Evolutionary conservation across 345 rosid genomes (phyloP), one percentile per base, ranked within the genome.

Genomic region (Eucalyptus microcorys): DNA sequence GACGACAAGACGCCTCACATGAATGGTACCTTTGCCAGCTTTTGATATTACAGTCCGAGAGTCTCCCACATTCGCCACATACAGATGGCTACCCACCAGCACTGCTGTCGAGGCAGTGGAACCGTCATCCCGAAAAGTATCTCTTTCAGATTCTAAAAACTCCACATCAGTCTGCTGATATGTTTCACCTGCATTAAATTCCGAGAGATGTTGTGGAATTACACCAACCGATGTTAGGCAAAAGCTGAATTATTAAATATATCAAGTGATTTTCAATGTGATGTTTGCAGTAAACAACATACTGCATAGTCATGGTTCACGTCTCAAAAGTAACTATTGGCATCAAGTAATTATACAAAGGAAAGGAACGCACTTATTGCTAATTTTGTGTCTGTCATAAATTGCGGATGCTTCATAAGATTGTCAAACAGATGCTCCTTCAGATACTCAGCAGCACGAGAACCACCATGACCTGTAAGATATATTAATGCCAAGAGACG

Each of bases 41-140:
- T 95, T 98, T 68, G 99, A 97, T 92, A 97, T 93, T 86, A 98
- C 95, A 49, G 99, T 95, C 87, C 99, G 94, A 19, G 99, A 98
- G 91, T 98, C 99, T 93, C 99, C 99, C 90, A 98, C 99, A 90
- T 97, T 98, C 80, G 99, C 99, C 93, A 98, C 99, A 91, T 94
- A 98, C 16, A 97, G 93, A 94, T 96, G 99, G 90, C 92, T 94
- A 89, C 97, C 99, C 49, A 98, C 95, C 91, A 98, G 91, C 47
- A 98, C 95, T 66, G 99, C 99, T 86, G 99, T 93, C 42, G 99
- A 98, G 92, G 99, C 99, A 87, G 99, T 98, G 59, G 99, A 98
- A 90, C 99, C 99, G 93, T 98, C 99, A 88, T 98, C 99, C 87
- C 99, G 90, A 87, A 92, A 97, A 34, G 93, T 90, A 89, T 96